phyloP scores from a whole-genome alignment of 2,329 filamentous ascomycete genomes.

The Escovopsis sp. region DNA sequence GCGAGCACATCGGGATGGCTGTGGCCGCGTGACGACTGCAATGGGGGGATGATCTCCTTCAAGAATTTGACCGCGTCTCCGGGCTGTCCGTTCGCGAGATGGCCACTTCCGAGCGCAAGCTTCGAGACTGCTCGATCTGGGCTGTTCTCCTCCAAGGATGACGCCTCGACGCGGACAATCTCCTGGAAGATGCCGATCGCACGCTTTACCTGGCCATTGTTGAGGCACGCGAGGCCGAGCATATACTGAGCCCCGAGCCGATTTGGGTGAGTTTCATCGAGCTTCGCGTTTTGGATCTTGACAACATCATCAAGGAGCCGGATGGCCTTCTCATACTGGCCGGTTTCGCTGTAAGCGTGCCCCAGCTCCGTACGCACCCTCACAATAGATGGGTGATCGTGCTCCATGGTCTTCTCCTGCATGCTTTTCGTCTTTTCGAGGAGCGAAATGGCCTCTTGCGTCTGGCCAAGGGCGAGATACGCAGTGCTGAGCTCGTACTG shows the following conservation, averaged over 20 bases:
- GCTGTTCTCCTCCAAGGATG: too few species aligned
- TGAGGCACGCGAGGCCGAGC: conserved; percentile 1
- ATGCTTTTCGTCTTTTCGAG: conserved; percentile 1
- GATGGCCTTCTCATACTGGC: conserved; percentile 2
- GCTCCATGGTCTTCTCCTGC: too few species aligned
- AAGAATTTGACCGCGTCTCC: too few species aligned
- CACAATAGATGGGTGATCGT: too few species aligned
- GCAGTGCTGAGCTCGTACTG: conserved; percentile 2
- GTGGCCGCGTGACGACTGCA: too few species aligned
- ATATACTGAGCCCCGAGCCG: neutral
- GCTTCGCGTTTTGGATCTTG: neutral
- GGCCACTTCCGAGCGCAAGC: too few species aligned
- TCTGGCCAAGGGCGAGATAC: conserved; percentile 3
- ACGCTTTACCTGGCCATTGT: conserved; percentile 1
- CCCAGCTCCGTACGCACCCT: neutral
- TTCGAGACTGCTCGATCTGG: too few species aligned
- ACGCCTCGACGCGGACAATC: neutral
- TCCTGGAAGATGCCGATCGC: conserved; percentile 1
- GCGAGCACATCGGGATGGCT: too few species aligned
- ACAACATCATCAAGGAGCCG: neutral
- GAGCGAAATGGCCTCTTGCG: conserved; percentile 1
- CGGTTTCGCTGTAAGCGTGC: conserved; percentile 1
- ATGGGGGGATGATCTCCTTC: too few species aligned
- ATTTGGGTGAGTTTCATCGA: conserved; percentile 1
- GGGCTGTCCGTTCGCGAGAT: too few species aligned